Conservation (phyloP, 2,329 filamentous ascomycete genomes). For the Sordariomycetes sp. region DNA sequence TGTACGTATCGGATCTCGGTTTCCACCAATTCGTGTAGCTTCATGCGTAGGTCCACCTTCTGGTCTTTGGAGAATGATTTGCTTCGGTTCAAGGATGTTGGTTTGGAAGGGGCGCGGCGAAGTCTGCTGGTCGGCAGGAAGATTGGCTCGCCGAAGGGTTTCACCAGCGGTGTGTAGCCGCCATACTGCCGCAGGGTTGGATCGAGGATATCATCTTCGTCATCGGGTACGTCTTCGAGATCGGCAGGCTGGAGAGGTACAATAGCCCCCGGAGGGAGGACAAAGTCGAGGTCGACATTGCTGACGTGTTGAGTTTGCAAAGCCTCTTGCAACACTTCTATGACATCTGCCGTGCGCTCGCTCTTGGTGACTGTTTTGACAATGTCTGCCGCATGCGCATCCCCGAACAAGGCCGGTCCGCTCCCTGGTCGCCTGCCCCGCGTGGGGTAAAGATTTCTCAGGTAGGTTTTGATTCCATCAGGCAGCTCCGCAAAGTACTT, state of each 20-base stretch:
- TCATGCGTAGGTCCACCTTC: slow-evolving; percentile 75
- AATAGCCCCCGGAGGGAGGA: slow-evolving; percentile 72
- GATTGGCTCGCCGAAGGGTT: slow-evolving; percentile 71
- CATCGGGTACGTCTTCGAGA: slow-evolving; percentile 47
- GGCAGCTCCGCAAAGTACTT: slow-evolving; percentile 92
- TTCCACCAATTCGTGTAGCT: slow-evolving; percentile 82
- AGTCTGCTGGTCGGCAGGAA: slow-evolving; percentile 82
- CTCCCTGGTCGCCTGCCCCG: slow-evolving; percentile 52
- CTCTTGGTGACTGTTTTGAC: slow-evolving; percentile 77
- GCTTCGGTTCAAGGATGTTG: slow-evolving; percentile 68
- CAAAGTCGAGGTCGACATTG: slow-evolving; percentile 80
- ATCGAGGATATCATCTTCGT: slow-evolving; percentile 58
- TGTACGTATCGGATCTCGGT: slow-evolving; percentile 91
- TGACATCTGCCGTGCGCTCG: slow-evolving; percentile 65
- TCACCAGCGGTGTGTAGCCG: slow-evolving; percentile 66
- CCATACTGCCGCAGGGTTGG: slow-evolving; percentile 64
- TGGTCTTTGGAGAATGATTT: slow-evolving; percentile 73
- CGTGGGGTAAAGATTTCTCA: slow-evolving; percentile 50
- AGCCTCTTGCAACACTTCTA: slow-evolving; percentile 64
- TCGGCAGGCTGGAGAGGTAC: slow-evolving; percentile 52
- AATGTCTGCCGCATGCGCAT: slow-evolving; percentile 87
- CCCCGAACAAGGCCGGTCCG: slow-evolving; percentile 66
- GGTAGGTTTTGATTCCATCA: slow-evolving; percentile 61
- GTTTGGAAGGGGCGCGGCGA: slow-evolving; percentile 78
- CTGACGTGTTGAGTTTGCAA: slow-evolving; percentile 74